Evolutionary conservation across 441 rosid species (phyloP), one percentile per base, ranked within the genome.

Genomic region (Populus hybrid): DNA sequence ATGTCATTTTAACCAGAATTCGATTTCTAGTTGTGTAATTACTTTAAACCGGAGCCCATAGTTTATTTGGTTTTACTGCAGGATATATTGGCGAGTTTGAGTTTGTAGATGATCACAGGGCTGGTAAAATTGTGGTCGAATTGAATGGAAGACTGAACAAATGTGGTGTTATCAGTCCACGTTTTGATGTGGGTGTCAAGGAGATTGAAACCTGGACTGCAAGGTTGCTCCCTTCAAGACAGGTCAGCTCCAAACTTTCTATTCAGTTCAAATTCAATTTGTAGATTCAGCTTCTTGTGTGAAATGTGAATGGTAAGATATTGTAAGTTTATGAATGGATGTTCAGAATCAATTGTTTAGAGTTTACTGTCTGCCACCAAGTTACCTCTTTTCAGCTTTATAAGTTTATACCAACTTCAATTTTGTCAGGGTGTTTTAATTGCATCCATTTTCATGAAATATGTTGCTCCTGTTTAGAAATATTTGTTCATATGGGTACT

Each of bases 181-280:
- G 88, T 68, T 88, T 86, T 69, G 91, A 88, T 77, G 78, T 86
- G 0, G 87, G 91, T 18, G 91, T 86, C 26, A 86, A 88, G 78
- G 91, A 88, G 83, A 85, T 88, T 1, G 89, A 88, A 78, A 88
- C 88, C 9, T 88, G 91, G 91, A 88, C 89, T 24, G 91, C 91
- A 7, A 85, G 89, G 84, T 66, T 86, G 80, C 88, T 86, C 14
- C 91, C 91, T 26, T 88, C 89, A 5, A 85, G 91, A 86, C 90
- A 88, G 90, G 91, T 87, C 8, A 21, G 30, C 30, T 10, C 28
- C 66, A 4, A 23, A 61, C 20, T 46, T 46, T 14, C 57, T 46
- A 46, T 3, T 61, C 26, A 9, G 11, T 61, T 61, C 11, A 21
- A 61, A 9, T 10, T 21, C 66, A 21, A 23, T 10, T 0, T 61